Base-by-base conservation (phyloP, 2,329 filamentous ascomycete species). In the Microthyrium microscopicum region DNA sequence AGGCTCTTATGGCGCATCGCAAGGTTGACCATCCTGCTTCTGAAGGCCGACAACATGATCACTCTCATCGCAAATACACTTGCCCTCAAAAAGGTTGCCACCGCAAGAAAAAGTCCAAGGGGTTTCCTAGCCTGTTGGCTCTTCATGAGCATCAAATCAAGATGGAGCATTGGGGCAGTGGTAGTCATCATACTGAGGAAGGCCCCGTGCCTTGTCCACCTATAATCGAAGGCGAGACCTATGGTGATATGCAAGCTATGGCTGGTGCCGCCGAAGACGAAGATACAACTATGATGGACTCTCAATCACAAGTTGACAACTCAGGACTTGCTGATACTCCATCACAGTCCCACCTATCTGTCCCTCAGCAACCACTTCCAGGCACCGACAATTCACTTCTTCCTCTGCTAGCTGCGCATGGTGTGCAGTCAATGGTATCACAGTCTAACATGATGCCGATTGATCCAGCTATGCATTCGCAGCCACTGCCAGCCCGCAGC, bases 91-190 rank as follows among this genome's bases (percentile, higher is more conserved):
- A 42, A 31, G 22, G 29, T 5, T 45, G 42, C 28, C 39, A 37
- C 34, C 22, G 43, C 20, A 31, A 36, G 19, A 45, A 44, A 36
- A 42, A 40, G 36, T 40, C 34, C 9, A 43, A 42, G 31, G 43
- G 42, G 2, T 45, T 44, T 31, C 34, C 37, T 3, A 44, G 39
- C 8, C 19, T 41, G 9, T 20, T 37, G n/a, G 39, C 39, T 4
- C 26, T 45, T 11, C 34, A 39, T 16, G 42, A 42, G 26, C 42
- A 45, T 29, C 36, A 29, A 36, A 35, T 36, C 6, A 13, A 29
- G 11, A 36, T 36, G 34, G 19, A 36, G 19, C 34, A 36, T 17
- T 36, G 27, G 27, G 34, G 34, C n/a, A 20, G 20, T 4, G 34
- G 25, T 8, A 17, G 17, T 12, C 31, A 15, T n/a, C 34, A 36